phyloP scores from a whole-genome alignment of 1,139 yeast genomes.

The Yamadazyma spencermartinsiae region DNA sequence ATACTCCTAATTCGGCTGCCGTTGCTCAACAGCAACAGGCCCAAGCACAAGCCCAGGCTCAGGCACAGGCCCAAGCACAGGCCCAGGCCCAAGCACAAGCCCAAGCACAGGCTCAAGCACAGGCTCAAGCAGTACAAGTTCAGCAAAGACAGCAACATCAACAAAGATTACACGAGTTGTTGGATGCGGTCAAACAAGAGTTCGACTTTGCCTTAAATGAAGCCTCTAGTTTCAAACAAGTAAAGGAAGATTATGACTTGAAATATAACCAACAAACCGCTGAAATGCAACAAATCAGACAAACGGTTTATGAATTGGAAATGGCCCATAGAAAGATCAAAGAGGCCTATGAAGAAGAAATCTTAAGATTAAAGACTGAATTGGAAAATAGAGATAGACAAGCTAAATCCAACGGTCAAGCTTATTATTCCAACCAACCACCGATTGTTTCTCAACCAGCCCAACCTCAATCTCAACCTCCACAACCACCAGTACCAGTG shows the following conservation, averaged over 20 bases:
- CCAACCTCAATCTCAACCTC: conserved; percentile 15
- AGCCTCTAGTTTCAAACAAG: conserved; percentile 83
- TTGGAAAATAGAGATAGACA: conserved; percentile 71
- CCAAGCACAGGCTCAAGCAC: conserved; percentile 27
- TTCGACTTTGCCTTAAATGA: conserved; percentile 85
- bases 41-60: conserved; percentile 17
- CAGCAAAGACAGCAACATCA: conserved; percentile 49
- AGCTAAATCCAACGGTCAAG: conserved; percentile 23
- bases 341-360: conserved; percentile 94
- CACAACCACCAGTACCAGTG: conserved; percentile 12
- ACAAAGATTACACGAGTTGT: conserved; percentile 67
- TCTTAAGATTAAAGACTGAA: conserved; percentile 80
- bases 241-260: conserved; percentile 90
- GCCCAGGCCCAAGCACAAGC: conserved; percentile 22
- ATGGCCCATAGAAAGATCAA: conserved; percentile 93
- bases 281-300: conserved; percentile 93
- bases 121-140: conserved; percentile 21
- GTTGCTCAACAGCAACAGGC: conserved; percentile 24
- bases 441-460: conserved; percentile 25
- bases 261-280: conserved; percentile 90
- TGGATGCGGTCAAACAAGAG: conserved; percentile 92
- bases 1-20: conserved; percentile 34
- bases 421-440: conserved; percentile 24
- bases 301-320: conserved; percentile 90
- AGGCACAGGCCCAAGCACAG: conserved; percentile 19